These are phyloP conservation scores for Wickerhamomyces rabaulensis DNA, from an alignment of 805 yeast species.

Conservation along the genomic window DNA sequence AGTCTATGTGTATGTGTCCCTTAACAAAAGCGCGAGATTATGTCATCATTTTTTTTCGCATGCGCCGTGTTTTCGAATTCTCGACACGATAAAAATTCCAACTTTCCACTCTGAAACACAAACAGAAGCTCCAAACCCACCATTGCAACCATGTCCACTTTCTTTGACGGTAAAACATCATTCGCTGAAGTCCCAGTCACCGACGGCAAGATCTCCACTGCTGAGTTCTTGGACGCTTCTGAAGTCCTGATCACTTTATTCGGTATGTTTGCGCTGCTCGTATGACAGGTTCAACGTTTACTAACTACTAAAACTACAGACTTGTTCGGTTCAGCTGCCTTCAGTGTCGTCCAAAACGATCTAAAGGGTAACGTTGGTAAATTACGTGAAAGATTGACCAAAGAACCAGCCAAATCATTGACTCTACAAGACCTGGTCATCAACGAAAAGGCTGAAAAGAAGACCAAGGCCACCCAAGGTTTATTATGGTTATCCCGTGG, in stretches of 20 bases:
- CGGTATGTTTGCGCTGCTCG: conserved; percentile 33
- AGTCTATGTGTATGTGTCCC: neutral
- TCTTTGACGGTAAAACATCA: conserved; percentile 72
- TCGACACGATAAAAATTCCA: neutral
- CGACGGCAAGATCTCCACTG: conserved; percentile 62
- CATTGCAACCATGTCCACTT: conserved; percentile 50
- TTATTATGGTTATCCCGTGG: conserved; percentile 84
- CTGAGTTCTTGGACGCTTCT: conserved; percentile 75
- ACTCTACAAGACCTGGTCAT: conserved; percentile 76
- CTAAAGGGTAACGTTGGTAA: conserved; percentile 83
- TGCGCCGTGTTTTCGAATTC: neutral
- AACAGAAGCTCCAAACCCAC: neutral
- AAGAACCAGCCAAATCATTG: conserved; percentile 56
- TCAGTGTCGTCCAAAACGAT: conserved; percentile 78
- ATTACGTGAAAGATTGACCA: conserved; percentile 58
- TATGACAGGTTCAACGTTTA: neutral
- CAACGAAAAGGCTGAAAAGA: conserved; percentile 58
- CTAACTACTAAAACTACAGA: conserved; percentile 28
- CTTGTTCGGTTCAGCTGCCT: conserved; percentile 79
- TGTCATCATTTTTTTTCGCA: neutral
- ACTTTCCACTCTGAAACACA: neutral
- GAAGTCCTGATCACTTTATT: conserved; percentile 79
- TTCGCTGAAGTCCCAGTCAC: conserved; percentile 69
- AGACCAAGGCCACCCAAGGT: conserved; percentile 84
- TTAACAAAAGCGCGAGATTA: neutral